Percentiles rank a stretch among this genome's conserved stretches.
These are phyloP conservation scores for Sarcodon aspratus DNA, from an alignment of 768 basidiomycete genomes.

Conservation along the genomic window DNA sequence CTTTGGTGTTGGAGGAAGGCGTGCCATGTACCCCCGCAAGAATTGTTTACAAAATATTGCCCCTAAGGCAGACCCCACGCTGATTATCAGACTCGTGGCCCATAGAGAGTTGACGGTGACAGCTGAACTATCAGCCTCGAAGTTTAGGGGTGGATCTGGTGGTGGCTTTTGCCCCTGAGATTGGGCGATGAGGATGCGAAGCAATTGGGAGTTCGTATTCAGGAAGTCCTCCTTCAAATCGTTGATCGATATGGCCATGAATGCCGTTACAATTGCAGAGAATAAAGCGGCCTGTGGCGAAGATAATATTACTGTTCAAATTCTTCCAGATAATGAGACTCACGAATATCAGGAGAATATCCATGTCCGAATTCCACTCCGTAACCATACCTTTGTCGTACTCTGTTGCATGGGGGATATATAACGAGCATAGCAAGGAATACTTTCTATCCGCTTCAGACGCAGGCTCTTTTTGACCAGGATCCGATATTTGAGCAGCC, in stretches of 20 bases:
- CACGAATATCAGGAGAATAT: constrained; percentile 7
- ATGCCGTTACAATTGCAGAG: constrained; percentile 18
- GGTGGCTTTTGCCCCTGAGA: not conserved
- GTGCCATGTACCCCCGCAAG: constrained; percentile 27
- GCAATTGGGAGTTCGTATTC: constrained; percentile 4
- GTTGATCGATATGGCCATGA: constrained; percentile 13
- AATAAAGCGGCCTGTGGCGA: constrained; percentile 17
- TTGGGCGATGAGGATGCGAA: not conserved
- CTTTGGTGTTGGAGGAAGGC: constrained; percentile 14
- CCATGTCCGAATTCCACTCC: constrained; percentile 5
- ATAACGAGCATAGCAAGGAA: too few relatives aligned
- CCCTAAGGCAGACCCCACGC: constrained; percentile 28
- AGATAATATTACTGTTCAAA: not conserved
- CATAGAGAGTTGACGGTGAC: constrained; percentile 30
- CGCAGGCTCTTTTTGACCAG: too few relatives aligned
- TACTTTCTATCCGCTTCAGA: too few relatives aligned
- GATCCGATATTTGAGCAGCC: too few relatives aligned
- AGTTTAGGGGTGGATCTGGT: constrained; percentile 1
- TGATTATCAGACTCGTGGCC: constrained; percentile 25
- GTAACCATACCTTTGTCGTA: constrained; percentile 1
- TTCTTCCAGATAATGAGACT: not conserved
- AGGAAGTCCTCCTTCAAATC: constrained; percentile 10
- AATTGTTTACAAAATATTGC: constrained; percentile 40
- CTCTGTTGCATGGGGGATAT: too few relatives aligned
- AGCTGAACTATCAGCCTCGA: constrained; percentile 15